Conservation (phyloP, 2,329 filamentous ascomycete species). For the Cryphonectria naterciae region DNA sequence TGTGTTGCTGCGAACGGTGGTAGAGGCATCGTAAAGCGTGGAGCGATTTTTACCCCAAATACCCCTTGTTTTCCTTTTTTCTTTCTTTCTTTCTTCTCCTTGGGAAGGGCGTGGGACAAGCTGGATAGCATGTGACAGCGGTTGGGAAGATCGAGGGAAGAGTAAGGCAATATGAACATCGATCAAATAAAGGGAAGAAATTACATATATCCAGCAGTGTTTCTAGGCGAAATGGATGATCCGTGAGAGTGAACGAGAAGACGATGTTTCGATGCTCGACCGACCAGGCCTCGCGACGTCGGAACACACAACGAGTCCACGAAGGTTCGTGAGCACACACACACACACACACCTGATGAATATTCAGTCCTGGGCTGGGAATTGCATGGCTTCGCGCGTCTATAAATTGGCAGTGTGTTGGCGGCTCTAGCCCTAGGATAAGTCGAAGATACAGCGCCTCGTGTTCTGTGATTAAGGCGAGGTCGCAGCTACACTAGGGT, state of each 20-base stretch:
- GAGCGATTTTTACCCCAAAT: conserved; percentile 3
- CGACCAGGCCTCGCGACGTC: background rate
- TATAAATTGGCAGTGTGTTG: background rate
- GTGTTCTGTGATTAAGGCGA: no score
- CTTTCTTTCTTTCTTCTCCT: background rate
- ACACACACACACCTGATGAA: background rate
- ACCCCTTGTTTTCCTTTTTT: conserved; percentile 7
- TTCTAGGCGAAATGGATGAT: background rate
- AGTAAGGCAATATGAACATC: background rate
- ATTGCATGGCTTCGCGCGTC: background rate
- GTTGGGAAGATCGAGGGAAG: background rate
- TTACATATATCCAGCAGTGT: background rate
- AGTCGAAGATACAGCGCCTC: background rate
- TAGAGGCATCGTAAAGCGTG: background rate
- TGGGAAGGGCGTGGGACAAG: background rate
- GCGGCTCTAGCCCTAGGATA: background rate
- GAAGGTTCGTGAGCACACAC: background rate
- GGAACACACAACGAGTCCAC: background rate
- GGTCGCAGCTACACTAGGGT: no score
- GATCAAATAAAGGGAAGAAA: background rate
- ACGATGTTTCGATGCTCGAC: background rate
- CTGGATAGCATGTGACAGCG: background rate
- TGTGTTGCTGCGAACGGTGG: background rate
- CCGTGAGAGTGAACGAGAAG: background rate
- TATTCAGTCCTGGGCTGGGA: background rate